phyloP scores from a whole-genome alignment of 768 basidiomycete species.

The Termitomyces sp. region DNA sequence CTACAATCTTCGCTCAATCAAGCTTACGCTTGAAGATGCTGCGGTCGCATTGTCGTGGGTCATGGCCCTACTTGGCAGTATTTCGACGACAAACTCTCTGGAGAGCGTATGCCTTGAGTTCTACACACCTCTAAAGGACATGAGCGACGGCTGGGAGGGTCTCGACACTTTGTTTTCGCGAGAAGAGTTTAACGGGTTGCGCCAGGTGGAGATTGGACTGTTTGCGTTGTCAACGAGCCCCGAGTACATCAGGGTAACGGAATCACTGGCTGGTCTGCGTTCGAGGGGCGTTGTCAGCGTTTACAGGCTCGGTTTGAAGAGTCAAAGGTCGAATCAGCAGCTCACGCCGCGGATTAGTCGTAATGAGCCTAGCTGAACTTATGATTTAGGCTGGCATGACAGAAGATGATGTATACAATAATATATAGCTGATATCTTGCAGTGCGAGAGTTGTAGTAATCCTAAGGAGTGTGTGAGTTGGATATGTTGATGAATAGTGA shows the following conservation, averaged over 20 bases:
- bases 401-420: background rate
- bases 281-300: conserved; percentile 28
- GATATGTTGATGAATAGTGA: conserved; percentile 1
- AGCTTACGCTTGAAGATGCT: conserved; percentile 38
- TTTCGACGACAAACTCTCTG: conserved; percentile 21
- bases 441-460: background rate
- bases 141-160: conserved; percentile 27
- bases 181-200: conserved; percentile 24
- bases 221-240: conserved; percentile 31
- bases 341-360: conserved; percentile 35
- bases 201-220: conserved; percentile 37
- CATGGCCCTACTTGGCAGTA: conserved; percentile 27
- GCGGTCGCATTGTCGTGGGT: conserved; percentile 36
- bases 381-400: too few relatives aligned
- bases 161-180: conserved; percentile 33
- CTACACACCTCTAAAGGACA: conserved; percentile 34
- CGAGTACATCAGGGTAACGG: conserved; percentile 30
- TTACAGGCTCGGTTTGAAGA: conserved; percentile 40
- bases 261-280: conserved; percentile 25
- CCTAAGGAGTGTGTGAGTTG: background rate
- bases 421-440: background rate
- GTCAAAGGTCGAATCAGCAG: conserved; percentile 32
- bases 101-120: conserved; percentile 37
- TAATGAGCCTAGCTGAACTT: conserved; percentile 17
- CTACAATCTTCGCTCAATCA: conserved; percentile 32